phyloP scores from a whole-genome alignment of 1,284 basidiomycete genomes.

The Pseudozyma pruni region DNA sequence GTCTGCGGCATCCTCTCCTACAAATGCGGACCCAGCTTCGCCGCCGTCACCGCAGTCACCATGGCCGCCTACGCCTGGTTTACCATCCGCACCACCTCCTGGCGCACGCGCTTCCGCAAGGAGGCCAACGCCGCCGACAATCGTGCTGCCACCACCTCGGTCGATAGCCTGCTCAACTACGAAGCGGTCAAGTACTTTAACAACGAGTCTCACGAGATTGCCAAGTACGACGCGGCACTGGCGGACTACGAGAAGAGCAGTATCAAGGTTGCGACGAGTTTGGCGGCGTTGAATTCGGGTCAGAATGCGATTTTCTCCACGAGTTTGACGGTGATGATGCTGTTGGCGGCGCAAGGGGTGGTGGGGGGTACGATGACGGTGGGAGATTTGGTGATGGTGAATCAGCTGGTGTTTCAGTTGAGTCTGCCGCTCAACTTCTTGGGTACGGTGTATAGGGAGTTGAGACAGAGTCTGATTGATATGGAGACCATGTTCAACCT shows the following conservation, averaged over 20 bases:
- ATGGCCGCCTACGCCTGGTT: slow-evolving; percentile 96
- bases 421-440: slow-evolving; percentile 96
- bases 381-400: slow-evolving; percentile 97
- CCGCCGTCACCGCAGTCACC: slow-evolving; percentile 85
- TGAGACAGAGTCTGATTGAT: slow-evolving; percentile 92
- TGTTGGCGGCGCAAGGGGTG: slow-evolving; percentile 93
- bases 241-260: slow-evolving; percentile 88
- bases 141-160: slow-evolving; percentile 89
- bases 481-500: slow-evolving; percentile 96
- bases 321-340: slow-evolving; percentile 93
- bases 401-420: slow-evolving; percentile 98
- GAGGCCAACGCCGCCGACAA: slow-evolving; percentile 97
- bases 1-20: slow-evolving; percentile 97
- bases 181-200: slow-evolving; percentile 99
- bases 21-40: slow-evolving; percentile 97
- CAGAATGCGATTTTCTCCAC: slow-evolving; percentile 95
- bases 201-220: slow-evolving; percentile 90
- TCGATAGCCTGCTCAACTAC: slow-evolving; percentile 96
- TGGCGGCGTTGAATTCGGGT: slow-evolving; percentile 92
- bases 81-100: slow-evolving; percentile 92
- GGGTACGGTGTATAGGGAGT: slow-evolving; percentile 94
- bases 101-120: slow-evolving; percentile 94
- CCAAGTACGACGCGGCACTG: slow-evolving; percentile 90
- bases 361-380: slow-evolving; percentile 95
- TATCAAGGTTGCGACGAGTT: slow-evolving; percentile 91